phyloP scores from a whole-genome alignment of 345 rosid genomes.

The Pugionium cornutum region DNA sequence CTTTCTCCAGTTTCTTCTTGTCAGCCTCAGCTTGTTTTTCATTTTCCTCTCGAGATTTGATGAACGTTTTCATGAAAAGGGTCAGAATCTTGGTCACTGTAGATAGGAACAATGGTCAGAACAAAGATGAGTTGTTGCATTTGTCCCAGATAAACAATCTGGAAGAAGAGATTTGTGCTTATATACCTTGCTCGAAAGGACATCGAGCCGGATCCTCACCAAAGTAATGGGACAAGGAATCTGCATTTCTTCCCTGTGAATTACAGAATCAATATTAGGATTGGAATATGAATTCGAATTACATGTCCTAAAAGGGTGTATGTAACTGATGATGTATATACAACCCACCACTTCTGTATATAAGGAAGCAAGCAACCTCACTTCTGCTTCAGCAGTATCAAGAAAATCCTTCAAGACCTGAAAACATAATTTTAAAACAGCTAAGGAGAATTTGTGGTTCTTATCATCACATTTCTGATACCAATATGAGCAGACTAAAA shows the following conservation, averaged over 20 bases:
- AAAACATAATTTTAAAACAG: slow-evolving; percentile 25
- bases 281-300: slow-evolving; percentile 22
- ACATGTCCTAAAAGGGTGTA: neutral
- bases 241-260: slow-evolving; percentile 92
- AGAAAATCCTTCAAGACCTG: slow-evolving; percentile 85
- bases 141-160: slow-evolving; percentile 2
- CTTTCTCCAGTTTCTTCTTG: slow-evolving; percentile 89
- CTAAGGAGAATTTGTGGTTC: neutral
- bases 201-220: slow-evolving; percentile 98
- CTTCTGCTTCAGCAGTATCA: slow-evolving; percentile 89
- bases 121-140: neutral
- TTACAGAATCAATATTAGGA: slow-evolving; percentile 18
- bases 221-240: slow-evolving; percentile 89
- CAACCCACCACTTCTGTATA: slow-evolving; percentile 86
- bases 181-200: slow-evolving; percentile 96
- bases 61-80: slow-evolving; percentile 83
- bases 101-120: slow-evolving; percentile 25
- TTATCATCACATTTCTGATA: slow-evolving; percentile 18
- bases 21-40: slow-evolving; percentile 82
- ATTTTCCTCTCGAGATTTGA: slow-evolving; percentile 78
- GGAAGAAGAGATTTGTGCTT: slow-evolving; percentile 7
- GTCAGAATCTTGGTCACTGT: slow-evolving; percentile 87
- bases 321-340: slow-evolving; percentile 4
- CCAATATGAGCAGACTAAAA: slow-evolving; percentile 15
- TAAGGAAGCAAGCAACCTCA: slow-evolving; percentile 67